Base-by-base conservation (phyloP, 352 stramenopile genomes). In the Pythium sukuiense region DNA sequence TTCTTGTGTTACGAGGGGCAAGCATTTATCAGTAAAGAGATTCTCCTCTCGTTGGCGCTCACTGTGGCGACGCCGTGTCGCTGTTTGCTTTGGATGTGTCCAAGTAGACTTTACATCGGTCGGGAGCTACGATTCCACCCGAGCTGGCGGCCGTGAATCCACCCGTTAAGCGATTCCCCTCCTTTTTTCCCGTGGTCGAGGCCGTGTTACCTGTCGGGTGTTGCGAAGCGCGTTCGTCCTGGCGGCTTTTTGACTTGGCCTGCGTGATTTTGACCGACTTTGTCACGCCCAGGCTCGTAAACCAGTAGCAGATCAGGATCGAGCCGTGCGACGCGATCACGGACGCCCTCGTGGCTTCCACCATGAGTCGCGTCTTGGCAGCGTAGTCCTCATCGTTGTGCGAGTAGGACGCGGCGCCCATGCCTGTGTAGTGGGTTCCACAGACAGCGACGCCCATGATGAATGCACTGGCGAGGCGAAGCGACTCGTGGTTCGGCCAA, bases 401-500 rank as follows among this genome's bases (percentile, higher is more conserved):
- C 1, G 35, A 59, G 56, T 90, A 90, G n/a, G 50, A 60, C 13
- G 79, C 80, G 0, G 79, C 75, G 0, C 70, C 71, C 81, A 91
- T 89, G 48, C 83, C 83, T 0, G 53, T 65, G 68, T 89, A 91
- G 59, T 91, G 83, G 8, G 83, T 89, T 13, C 81, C 81, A 24
- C 80, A 91, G 41, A 91, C 81, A 14, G 81, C 83, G 45, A 88
- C 61, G 8, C 83, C 81, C 83, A 91, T 91, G 59, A 89, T 81
- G 18, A 89, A 56, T 33, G 79, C 79, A 41, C 79, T 90, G 1
- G 63, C 77, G 0, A 91, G 30, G n/a, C 83, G 79, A 20, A 91
- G 72, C 3, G 56, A 55, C 35, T 89, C 77, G 33, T 70, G 76
- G 7, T 83, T 63, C 12, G 82, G 81, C 67, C 75, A 89, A 55